A percentile compares a stretch with the other conserved stretches of the same genome.
Evolutionary conservation across 306 rosid species (phyloP).

Genomic region (Fragaria iinumae): DNA sequence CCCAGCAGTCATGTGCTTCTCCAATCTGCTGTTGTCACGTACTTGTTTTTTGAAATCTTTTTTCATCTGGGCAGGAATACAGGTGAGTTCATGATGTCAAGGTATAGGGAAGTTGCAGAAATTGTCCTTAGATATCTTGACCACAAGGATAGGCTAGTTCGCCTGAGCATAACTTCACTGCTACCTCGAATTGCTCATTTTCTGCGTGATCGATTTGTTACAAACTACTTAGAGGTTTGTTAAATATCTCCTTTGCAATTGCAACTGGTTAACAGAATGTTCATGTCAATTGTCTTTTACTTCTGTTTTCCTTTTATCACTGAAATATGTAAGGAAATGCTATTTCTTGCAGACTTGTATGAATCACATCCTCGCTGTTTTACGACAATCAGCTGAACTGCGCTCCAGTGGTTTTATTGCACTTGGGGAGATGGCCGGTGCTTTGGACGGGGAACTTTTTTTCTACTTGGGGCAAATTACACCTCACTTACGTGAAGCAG

Average conservation of each 20-base stretch:
- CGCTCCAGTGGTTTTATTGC: slow-evolving; percentile 98
- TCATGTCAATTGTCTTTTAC: slow-evolving; percentile 16
- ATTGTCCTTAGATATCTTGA: slow-evolving; percentile 93
- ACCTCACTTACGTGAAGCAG: slow-evolving; percentile 90
- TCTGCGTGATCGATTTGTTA: slow-evolving; percentile 94
- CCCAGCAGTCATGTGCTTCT: background rate
- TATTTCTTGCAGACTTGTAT: slow-evolving; percentile 87
- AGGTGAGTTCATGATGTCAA: slow-evolving; percentile 99
- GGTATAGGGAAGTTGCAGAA: slow-evolving; percentile 98
- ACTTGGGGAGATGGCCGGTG: slow-evolving; percentile 99
- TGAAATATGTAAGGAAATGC: slow-evolving; percentile 28
- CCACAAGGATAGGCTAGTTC: slow-evolving; percentile 93
- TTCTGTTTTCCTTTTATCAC: slow-evolving; percentile 11
- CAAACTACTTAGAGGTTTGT: slow-evolving; percentile 84
- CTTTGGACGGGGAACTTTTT: slow-evolving; percentile 89
- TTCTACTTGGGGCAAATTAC: slow-evolving; percentile 85
- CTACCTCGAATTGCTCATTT: slow-evolving; percentile 98
- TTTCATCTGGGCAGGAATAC: slow-evolving; percentile 71
- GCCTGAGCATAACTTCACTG: slow-evolving; percentile 92
- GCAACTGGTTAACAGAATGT: slow-evolving; percentile 16
- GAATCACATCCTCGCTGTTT: slow-evolving; percentile 92
- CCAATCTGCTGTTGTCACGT: background rate
- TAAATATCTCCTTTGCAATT: slow-evolving; percentile 24
- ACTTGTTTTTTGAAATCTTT: slow-evolving; percentile 1
- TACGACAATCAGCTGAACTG: slow-evolving; percentile 77